Conservation (phyloP, 306 rosid species). For the Ziziphus jujuba region DNA sequence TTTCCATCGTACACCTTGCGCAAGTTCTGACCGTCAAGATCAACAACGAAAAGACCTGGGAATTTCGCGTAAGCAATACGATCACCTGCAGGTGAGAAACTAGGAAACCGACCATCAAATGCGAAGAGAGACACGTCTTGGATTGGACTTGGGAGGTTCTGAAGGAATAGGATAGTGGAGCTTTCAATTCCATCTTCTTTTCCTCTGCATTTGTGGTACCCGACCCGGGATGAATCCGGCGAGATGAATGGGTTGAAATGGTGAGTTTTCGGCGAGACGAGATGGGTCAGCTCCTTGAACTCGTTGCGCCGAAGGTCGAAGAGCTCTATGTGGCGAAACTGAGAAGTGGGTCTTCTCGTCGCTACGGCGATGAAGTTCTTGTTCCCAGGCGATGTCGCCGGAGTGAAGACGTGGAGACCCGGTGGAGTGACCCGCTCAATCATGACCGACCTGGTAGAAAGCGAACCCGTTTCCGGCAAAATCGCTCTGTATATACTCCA, state of each 20-base stretch:
- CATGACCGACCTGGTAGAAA: conserved; percentile 42
- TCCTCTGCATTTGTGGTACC: conserved; percentile 84
- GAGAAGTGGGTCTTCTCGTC: conserved; percentile 59
- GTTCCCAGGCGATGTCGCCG: conserved; percentile 74
- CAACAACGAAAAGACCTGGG: conserved; percentile 63
- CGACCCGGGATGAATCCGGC: conserved; percentile 57
- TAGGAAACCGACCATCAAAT: conserved; percentile 66
- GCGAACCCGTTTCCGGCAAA: conserved; percentile 36
- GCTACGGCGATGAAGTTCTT: conserved; percentile 74
- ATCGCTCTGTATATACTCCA: conserved; percentile 74
- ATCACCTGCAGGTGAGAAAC: conserved; percentile 70
- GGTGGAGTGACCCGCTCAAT: conserved; percentile 79
- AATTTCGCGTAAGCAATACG: conserved; percentile 51
- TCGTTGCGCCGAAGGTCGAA: conserved; percentile 47
- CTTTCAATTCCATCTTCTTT: conserved; percentile 19
- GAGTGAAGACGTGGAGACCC: conserved; percentile 84
- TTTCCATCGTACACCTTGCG: conserved; percentile 37
- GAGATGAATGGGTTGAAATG: conserved; percentile 89
- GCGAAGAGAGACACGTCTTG: conserved; percentile 62
- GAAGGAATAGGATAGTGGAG: conserved; percentile 30
- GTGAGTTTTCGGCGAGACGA: conserved; percentile 56
- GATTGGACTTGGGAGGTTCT: conserved; percentile 56
- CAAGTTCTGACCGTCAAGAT: conserved; percentile 72
- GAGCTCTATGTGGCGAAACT: conserved; percentile 74
- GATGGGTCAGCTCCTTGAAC: conserved; percentile 68